Conservation (phyloP, 78 protist species). For the Isochrysis galbana region DNA sequence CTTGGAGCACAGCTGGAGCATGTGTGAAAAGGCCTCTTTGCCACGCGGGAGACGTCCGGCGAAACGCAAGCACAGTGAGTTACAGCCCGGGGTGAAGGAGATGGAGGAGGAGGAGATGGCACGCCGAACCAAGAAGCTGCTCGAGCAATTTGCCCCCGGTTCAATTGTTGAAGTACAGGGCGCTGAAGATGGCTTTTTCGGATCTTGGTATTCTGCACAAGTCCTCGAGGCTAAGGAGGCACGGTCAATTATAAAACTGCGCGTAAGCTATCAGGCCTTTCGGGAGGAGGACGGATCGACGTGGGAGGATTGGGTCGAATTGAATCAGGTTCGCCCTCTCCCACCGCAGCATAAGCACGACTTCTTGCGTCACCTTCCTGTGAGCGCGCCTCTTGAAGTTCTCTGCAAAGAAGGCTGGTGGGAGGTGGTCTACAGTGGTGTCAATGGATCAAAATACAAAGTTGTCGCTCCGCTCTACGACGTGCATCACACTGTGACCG, state of each 20-base stretch:
- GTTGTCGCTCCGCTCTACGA: background rate
- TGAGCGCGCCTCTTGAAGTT: background rate
- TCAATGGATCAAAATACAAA: background rate
- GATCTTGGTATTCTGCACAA: background rate
- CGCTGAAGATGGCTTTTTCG: background rate
- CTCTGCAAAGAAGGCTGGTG: background rate
- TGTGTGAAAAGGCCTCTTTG: background rate
- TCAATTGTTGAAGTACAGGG: background rate
- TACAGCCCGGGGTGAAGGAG: background rate
- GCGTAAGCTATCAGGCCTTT: background rate
- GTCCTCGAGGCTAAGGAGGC: background rate
- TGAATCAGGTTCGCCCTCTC: background rate
- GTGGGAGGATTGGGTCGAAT: background rate
- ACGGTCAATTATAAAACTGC: background rate
- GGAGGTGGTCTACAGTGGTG: background rate
- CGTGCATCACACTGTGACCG: background rate
- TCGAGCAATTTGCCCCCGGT: background rate
- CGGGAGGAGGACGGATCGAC: slow-evolving; percentile 3
- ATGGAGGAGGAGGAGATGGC: background rate
- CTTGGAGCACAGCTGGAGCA: background rate
- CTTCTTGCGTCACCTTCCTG: background rate
- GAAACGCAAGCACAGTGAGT: background rate
- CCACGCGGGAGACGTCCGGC: background rate
- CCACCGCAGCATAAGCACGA: background rate
- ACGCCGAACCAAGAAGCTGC: background rate